Evolutionary conservation across 768 basidiomycete species (phyloP).

Genomic region (Phaeotremella fagi): DNA sequence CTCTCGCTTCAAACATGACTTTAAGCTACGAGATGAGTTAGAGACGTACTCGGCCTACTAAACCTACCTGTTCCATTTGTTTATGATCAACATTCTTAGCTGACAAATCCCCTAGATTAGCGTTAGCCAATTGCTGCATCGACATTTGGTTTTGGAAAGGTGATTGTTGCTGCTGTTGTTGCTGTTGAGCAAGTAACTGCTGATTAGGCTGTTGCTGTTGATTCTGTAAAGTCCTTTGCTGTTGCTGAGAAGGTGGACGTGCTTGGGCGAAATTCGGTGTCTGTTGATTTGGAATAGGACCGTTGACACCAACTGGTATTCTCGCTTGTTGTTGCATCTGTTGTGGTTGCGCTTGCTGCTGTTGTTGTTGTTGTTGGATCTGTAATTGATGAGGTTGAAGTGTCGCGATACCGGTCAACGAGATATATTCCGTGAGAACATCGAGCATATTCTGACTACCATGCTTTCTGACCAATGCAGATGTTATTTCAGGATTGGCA

Average conservation of each 20-base stretch:
- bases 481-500: not conserved
- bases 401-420: not conserved
- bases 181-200: not conserved
- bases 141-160: not conserved
- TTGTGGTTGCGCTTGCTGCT: not conserved
- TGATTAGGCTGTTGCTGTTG: not conserved
- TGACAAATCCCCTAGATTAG: not conserved
- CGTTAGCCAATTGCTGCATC: not conserved
- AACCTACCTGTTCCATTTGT: not conserved
- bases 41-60: not conserved
- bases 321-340: not conserved
- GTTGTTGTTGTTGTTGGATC: not conserved
- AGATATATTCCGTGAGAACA: not conserved
- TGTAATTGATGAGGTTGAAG: not conserved
- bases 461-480: not conserved
- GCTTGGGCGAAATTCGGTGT: not conserved
- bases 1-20: not conserved
- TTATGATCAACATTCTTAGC: not conserved
- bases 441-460: not conserved
- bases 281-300: not conserved
- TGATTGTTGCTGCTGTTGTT: not conserved
- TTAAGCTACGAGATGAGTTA: not conserved
- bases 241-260: too few relatives aligned
- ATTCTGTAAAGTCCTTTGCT: not conserved
- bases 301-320: not conserved